These are phyloP conservation scores for Pestalotiopsis sp. DNA, from an alignment of 2,329 filamentous ascomycete genomes.

Conservation along the genomic window DNA sequence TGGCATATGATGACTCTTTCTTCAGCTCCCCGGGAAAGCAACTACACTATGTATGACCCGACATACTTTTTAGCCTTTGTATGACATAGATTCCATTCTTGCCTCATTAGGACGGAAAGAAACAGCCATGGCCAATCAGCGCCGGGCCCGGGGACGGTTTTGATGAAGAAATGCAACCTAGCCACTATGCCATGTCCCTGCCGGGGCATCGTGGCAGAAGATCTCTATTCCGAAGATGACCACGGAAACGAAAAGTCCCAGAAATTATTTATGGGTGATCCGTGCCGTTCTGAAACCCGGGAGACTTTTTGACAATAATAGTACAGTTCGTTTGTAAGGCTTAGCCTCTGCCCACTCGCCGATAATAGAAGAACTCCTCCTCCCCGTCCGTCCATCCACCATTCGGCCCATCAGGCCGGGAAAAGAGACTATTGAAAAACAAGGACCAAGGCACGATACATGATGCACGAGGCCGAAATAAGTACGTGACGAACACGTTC, in stretches of 20 bases:
- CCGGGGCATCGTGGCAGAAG: not conserved
- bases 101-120: conserved; percentile 6
- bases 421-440: not conserved
- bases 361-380: not conserved
- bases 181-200: not conserved
- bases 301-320: not conserved
- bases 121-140: conserved; percentile 2
- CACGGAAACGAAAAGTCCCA: not conserved
- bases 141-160: not conserved
- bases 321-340: not conserved
- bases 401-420: not conserved
- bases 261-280: not conserved
- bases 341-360: not conserved
- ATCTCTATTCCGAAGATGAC: not conserved
- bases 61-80: not conserved
- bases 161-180: not conserved
- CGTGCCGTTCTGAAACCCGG: not conserved
- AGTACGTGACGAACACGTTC: not conserved
- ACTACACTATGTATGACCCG: not conserved
- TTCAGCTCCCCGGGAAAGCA: not conserved
- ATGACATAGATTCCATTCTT: not conserved
- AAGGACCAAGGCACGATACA: not conserved
- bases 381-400: not conserved
- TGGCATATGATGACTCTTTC: not conserved
- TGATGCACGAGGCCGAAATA: not conserved